These are phyloP conservation scores for Glaciozyma antarctica DNA, from an alignment of 768 basidiomycete genomes.

Conservation along the genomic window DNA sequence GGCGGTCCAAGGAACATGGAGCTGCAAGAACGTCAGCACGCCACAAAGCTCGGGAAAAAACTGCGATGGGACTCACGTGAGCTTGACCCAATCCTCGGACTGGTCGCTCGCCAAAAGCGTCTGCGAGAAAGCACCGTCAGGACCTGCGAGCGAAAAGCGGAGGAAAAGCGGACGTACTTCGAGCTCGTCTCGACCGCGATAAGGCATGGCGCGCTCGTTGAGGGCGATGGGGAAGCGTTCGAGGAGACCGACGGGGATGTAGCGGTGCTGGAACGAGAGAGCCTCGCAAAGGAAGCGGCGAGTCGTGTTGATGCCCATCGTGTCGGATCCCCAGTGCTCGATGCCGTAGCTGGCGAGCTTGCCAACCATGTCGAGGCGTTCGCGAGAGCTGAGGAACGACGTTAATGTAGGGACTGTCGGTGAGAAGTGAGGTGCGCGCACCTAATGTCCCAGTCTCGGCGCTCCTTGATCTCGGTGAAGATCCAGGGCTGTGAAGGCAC, in stretches of 20 bases:
- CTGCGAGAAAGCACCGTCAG: no score
- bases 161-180: conserved; percentile 56
- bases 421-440: conserved; percentile 46
- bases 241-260: conserved; percentile 84
- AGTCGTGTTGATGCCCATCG: conserved; percentile 71
- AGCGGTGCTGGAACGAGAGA: conserved; percentile 91
- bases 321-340: conserved; percentile 40
- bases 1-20: conserved; percentile 27
- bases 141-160: no score
- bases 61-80: conserved; percentile 68
- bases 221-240: conserved; percentile 68
- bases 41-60: no score
- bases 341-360: conserved; percentile 65
- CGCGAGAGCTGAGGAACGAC: background rate
- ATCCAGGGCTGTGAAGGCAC: conserved; percentile 54
- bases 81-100: conserved; percentile 79
- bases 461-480: conserved; percentile 89
- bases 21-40: conserved; percentile 36
- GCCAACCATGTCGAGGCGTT: conserved; percentile 35
- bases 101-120: conserved; percentile 70
- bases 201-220: conserved; percentile 85
- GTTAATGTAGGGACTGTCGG: background rate
- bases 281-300: conserved; percentile 91
- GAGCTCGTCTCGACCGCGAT: conserved; percentile 75
- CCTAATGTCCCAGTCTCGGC: conserved; percentile 85